Evolutionary conservation across 441 rosid genomes (phyloP).

Genomic region (Cnidoscolus chayamansa): DNA sequence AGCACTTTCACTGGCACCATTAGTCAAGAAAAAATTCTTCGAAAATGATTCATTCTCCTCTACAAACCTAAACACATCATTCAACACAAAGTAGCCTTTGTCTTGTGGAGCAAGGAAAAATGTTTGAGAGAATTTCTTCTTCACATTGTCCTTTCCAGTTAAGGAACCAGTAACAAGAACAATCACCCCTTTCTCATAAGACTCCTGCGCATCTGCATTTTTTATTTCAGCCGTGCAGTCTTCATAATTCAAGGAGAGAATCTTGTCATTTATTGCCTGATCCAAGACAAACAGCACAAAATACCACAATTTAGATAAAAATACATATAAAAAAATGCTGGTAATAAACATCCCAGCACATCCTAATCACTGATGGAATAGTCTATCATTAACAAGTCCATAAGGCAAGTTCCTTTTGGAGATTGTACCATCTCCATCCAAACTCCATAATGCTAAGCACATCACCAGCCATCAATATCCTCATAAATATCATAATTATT

Average conservation of each 20-base stretch:
- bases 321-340: not conserved
- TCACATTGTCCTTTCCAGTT: slow-evolving; percentile 67
- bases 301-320: slow-evolving; percentile 8
- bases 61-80: slow-evolving; percentile 75
- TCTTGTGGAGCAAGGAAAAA: slow-evolving; percentile 96
- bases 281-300: slow-evolving; percentile 26
- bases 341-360: not conserved
- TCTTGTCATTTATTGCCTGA: slow-evolving; percentile 83
- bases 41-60: slow-evolving; percentile 49
- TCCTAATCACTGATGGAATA: not conserved
- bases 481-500: too few species aligned
- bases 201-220: slow-evolving; percentile 87
- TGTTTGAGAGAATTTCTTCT: slow-evolving; percentile 77
- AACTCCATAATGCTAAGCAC: not conserved
- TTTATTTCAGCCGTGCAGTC: slow-evolving; percentile 76
- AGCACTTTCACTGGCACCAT: slow-evolving; percentile 40
- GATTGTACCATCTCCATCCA: not conserved
- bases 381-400: not conserved
- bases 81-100: slow-evolving; percentile 83
- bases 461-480: too few species aligned
- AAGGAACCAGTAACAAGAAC: slow-evolving; percentile 83
- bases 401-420: not conserved
- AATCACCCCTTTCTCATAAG: slow-evolving; percentile 71
- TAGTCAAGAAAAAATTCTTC: slow-evolving; percentile 29
- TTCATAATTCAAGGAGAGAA: slow-evolving; percentile 66